These are phyloP conservation scores for Salinomyces thailandicus DNA, from an alignment of 2,329 filamentous ascomycete genomes.

Conservation along the genomic window DNA sequence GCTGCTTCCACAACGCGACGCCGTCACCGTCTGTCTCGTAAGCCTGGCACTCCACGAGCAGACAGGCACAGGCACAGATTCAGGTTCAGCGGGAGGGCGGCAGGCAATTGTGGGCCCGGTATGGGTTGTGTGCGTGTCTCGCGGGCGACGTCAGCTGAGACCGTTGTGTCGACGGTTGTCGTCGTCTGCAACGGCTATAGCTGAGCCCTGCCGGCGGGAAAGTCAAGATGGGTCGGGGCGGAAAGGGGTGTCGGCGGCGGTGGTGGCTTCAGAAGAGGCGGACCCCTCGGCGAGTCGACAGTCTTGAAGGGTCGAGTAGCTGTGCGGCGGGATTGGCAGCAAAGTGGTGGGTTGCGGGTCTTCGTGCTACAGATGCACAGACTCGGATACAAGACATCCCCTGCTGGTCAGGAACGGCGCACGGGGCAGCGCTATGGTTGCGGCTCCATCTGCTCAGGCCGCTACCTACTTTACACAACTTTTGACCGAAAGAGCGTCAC, in stretches of 20 bases:
- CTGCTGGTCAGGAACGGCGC: not conserved
- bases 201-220: too few relatives aligned
- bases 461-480: too few relatives aligned
- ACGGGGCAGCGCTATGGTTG: not conserved
- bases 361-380: not conserved
- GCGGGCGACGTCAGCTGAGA: conserved; percentile 1
- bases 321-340: not conserved
- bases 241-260: too few relatives aligned
- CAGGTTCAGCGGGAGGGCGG: not conserved
- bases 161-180: not conserved
- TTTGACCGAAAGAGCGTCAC: too few relatives aligned
- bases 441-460: too few relatives aligned
- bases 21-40: too few relatives aligned
- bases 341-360: not conserved
- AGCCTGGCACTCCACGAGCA: not conserved
- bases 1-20: too few relatives aligned
- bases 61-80: not conserved
- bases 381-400: not conserved
- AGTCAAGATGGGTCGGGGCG: not conserved
- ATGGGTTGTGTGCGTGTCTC: not conserved
- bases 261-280: not conserved
- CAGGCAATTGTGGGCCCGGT: too few relatives aligned
- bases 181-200: too few relatives aligned
- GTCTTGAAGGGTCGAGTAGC: not conserved
- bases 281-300: not conserved